Base-by-base conservation (phyloP, 1,284 basidiomycete species). In the Neonothopanus nambi region DNA sequence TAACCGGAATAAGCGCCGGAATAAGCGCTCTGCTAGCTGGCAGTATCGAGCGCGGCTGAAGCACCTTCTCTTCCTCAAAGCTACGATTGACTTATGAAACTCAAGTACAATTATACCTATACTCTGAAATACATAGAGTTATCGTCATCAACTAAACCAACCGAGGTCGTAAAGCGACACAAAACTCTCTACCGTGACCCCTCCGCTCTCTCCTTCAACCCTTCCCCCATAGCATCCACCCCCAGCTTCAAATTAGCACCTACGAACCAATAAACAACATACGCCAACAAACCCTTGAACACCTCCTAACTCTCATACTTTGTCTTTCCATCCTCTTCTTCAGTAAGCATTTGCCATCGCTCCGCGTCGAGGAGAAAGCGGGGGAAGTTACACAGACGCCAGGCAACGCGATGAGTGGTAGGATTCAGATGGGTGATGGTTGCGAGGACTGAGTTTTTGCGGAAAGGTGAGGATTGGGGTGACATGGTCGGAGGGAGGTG, bases 241-340 rank as follows among this genome's bases (percentile, higher is more conserved):
- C 78, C 79, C 50, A 64, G 54, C 26, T 66, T 65, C 55, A 89
- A 63, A 42, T 77, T 75, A 18, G 57, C 55, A 4, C 70, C 66
- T 12, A 81, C 60, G 50, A 81, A 74, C 45, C 72, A 68, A 59
- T 72, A 75, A 51, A 87, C 66, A n/a, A 83, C 4, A 59, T 84
- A 83, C 33, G 84, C 84, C 4, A 80, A 49, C 4, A 77, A 18
- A 0, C 87, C 87, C 11, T 65, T 66, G 55, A 88, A 87, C 28
- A 80, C 79, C 63, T 85, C 83, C n/a, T 77, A 68, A 5, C 78
- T 81, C 65, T 88, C 84, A 61, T 89, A 89, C 48, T 74, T 76
- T 28, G 82, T 84, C 68, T 76, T 77, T 39, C 78, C 83, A 28
- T 28, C 26, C 26, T 28, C 26, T 7, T 73, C 73, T 18, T 74